Evolutionary conservation across 805 yeast genomes (phyloP).

Genomic region (Spathaspora passalidarum): DNA sequence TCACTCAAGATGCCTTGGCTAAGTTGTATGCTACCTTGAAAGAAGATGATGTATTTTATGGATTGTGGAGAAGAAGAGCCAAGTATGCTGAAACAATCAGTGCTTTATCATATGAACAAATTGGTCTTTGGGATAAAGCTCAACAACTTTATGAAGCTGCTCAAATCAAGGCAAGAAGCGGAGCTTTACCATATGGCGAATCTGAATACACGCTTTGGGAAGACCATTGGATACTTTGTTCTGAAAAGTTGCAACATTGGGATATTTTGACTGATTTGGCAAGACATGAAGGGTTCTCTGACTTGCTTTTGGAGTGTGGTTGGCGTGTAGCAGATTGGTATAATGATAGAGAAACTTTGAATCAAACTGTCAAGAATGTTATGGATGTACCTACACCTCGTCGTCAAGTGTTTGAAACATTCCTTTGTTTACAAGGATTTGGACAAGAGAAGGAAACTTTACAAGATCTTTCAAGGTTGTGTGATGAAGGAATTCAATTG

Average conservation of each 20-base stretch:
- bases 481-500: conserved; percentile 95
- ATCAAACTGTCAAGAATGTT: conserved; percentile 89
- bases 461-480: conserved; percentile 77
- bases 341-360: conserved; percentile 89
- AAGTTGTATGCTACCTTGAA: conserved; percentile 86
- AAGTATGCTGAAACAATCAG: conserved; percentile 90
- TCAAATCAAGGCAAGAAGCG: conserved; percentile 93
- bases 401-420: conserved; percentile 92
- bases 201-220: conserved; percentile 97
- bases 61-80: conserved; percentile 95
- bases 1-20: conserved; percentile 84
- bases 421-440: conserved; percentile 86
- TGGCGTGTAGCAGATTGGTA: conserved; percentile 99
- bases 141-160: conserved; percentile 93
- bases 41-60: conserved; percentile 96
- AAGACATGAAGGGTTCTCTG: conserved; percentile 97
- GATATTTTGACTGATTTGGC: conserved; percentile 94
- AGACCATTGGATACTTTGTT: conserved; percentile 97
- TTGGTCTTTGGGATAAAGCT: conserved; percentile 93
- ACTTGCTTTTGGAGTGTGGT: conserved; percentile 92
- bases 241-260: conserved; percentile 97
- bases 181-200: conserved; percentile 92
- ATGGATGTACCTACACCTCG: conserved; percentile 99
- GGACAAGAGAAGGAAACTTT: conserved; percentile 87
- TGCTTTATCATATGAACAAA: conserved; percentile 90